phyloP scores from a whole-genome alignment of 495 filamentous ascomycete genomes.

The Xylaria castorea region DNA sequence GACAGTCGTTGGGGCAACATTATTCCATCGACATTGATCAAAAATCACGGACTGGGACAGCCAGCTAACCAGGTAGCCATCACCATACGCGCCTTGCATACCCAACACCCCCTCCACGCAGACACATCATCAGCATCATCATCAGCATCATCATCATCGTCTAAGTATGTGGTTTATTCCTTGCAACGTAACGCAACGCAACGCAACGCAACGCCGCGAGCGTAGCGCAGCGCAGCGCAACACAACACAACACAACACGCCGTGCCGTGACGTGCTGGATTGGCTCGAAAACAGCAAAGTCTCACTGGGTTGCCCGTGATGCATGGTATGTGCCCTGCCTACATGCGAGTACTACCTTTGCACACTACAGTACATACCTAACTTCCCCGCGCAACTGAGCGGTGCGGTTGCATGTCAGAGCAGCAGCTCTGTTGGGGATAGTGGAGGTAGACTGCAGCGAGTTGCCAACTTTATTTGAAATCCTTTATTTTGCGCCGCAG shows the following conservation, averaged over 20 bases:
- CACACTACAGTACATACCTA: background rate
- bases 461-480: conserved; percentile 23
- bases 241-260: background rate
- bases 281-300: background rate
- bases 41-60: background rate
- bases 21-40: conserved; percentile 4
- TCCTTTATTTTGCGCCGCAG: conserved; percentile 3
- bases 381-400: conserved; percentile 5
- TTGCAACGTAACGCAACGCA: conserved; percentile 10
- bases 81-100: conserved; percentile 24
- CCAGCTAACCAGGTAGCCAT: background rate
- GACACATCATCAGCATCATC: conserved; percentile 18
- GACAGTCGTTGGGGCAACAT: conserved; percentile 12
- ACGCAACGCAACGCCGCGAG: background rate
- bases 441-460: conserved; percentile 1
- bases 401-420: background rate
- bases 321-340: background rate
- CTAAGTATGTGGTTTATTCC: conserved; percentile 17
- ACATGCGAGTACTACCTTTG: background rate
- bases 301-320: background rate
- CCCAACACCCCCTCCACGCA: background rate
- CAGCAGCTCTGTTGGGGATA: conserved; percentile 6
- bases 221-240: background rate
- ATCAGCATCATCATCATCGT: background rate
- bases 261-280: background rate